These are phyloP conservation scores for Oehlia diaphana DNA, from an alignment of 192 early-diverging fungal species.

Conservation along the genomic window DNA sequence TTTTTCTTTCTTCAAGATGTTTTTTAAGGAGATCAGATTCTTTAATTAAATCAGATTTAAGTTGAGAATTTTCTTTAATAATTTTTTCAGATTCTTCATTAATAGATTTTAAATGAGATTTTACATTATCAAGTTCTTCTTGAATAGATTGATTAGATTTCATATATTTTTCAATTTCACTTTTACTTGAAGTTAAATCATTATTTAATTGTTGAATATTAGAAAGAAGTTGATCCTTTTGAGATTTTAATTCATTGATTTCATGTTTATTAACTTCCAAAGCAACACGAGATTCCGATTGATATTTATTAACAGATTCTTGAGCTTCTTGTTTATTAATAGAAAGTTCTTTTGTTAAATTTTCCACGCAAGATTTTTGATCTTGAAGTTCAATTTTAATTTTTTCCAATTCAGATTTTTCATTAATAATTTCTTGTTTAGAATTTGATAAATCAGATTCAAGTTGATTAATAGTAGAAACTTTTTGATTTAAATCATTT, in stretches of 20 bases:
- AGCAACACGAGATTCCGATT: neutral
- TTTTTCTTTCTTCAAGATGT: too few relatives aligned
- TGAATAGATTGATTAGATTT: neutral
- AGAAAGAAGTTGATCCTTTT: neutral
- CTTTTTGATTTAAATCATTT: constrained; percentile 13
- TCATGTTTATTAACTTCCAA: constrained; percentile 1
- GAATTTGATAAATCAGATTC: neutral
- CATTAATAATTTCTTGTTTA: neutral
- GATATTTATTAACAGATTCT: neutral
- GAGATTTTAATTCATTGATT: neutral
- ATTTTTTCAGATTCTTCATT: neutral
- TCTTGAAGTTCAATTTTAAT: neutral
- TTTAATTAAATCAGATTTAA: too few relatives aligned
- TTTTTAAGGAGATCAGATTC: too few relatives aligned
- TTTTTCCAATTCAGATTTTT: neutral
- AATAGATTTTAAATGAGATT: neutral
- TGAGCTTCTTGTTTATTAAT: neutral
- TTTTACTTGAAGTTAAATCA: neutral
- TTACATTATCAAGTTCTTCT: neutral
- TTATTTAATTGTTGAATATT: constrained; percentile 9
- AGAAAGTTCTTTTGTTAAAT: neutral
- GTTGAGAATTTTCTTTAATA: neutral
- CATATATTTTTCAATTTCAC: neutral
- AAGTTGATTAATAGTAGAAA: neutral
- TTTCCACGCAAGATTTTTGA: neutral